Conservation (phyloP, 257 asterid species). For the Solanum etuberosum region DNA sequence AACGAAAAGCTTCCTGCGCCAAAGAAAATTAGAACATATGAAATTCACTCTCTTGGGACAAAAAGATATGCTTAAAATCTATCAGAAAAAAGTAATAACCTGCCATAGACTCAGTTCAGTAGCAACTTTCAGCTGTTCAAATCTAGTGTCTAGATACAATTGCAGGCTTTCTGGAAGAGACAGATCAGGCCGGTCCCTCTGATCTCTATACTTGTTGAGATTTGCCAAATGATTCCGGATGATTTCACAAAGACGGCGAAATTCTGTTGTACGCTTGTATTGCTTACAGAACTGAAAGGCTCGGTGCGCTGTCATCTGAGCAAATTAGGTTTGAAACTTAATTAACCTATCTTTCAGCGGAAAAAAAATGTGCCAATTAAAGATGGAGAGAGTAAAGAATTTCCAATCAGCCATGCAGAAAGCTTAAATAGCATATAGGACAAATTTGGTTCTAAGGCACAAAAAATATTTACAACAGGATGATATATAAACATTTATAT, state of each 20-base stretch:
- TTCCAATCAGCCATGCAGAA: neutral
- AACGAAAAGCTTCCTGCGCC: conserved; percentile 83
- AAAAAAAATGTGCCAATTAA: neutral
- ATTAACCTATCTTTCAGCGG: neutral
- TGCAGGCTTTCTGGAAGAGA: conserved; percentile 84
- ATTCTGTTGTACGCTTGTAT: conserved; percentile 83
- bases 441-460: neutral
- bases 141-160: conserved; percentile 82
- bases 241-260: conserved; percentile 83
- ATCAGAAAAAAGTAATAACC: conserved; percentile 28
- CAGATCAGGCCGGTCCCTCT: conserved; percentile 90
- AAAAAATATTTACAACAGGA: neutral
- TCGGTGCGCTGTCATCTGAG: conserved; percentile 93
- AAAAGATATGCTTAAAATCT: neutral
- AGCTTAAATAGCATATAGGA: neutral
- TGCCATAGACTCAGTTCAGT: conserved; percentile 95
- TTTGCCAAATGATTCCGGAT: conserved; percentile 83
- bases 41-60: neutral
- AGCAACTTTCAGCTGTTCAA: conserved; percentile 89
- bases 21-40: neutral
- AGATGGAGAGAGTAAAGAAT: neutral
- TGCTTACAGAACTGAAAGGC: conserved; percentile 97
- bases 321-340: neutral
- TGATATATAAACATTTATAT: neutral
- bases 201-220: conserved; percentile 88